Base-by-base conservation (phyloP, 2,329 filamentous ascomycete species). In the Phialophora tarda region DNA sequence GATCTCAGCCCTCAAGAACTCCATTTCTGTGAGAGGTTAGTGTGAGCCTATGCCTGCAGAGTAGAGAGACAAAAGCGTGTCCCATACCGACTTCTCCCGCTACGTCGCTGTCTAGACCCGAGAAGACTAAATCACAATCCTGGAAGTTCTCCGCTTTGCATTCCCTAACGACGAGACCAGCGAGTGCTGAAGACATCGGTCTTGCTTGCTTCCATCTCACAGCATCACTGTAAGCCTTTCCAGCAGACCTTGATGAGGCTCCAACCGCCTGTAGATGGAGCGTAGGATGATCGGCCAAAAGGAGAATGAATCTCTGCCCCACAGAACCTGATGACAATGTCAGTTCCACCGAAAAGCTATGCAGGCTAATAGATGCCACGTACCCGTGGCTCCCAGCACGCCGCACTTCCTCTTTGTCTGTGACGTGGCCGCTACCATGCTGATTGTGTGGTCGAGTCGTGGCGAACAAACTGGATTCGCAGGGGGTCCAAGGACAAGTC, bases 51-150 rank as follows among this genome's bases (percentile, higher is more conserved):
- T 30, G 38, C 14, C 17, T 17, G 24, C 21, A 23, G 38, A 28
- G n/a, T 6, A 14, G 7, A 8, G 17, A 10, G 60, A 30, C 3
- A 4, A 6, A 51, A 41, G 55, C 8, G 38, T 30, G 12, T 7
- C 48, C 21, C 86, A 63, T 82, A 96, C 92, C 93, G 76, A 96
- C 90, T 28, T 97, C 91, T 60, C 93, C 93, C 47, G 95, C 95
- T 63, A 97, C 90, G 81, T 96, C 92, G 70, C 92, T 90, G 81
- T 98, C 94, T 69, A 98, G 83, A 3, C 95, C 95, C 69, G 90
- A 94, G 79, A 98, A 98, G 68, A 98, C 88, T 71, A 99, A 83
- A 73, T 98, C 94, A 79, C 95, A 97, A 77, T 96, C 93, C 68
- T 84, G 80, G 78, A 97, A 98, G 74, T 94, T 87, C 72, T 88